Conservation (phyloP, 805 yeast genomes). For the Tetrapisispora arboricola region DNA sequence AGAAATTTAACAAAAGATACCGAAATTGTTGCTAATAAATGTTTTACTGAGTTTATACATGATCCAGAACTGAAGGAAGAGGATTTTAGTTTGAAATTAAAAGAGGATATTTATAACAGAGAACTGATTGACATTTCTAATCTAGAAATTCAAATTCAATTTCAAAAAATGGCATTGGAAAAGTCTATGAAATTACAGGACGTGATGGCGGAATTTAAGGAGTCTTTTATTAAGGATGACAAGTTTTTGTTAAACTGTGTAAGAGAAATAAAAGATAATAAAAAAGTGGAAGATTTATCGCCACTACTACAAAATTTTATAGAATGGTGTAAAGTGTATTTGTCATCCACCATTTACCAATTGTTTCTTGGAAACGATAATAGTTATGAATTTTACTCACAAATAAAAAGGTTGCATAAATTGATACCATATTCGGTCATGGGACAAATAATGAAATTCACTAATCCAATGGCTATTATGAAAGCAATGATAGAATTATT, state of each 20-base stretch:
- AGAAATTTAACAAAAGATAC: conserved; percentile 41
- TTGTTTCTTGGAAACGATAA: conserved; percentile 71
- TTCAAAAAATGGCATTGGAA: conserved; percentile 57
- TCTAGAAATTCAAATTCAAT: conserved; percentile 53
- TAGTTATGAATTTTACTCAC: conserved; percentile 64
- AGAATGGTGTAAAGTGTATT: conserved; percentile 73
- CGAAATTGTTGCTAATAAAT: conserved; percentile 43
- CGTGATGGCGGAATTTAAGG: conserved; percentile 51
- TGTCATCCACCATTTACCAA: conserved; percentile 78
- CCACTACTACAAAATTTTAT: conserved; percentile 59
- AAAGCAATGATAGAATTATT: conserved; percentile 72
- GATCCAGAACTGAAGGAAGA: conserved; percentile 20
- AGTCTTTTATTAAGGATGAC: conserved; percentile 38
- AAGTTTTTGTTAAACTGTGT: conserved; percentile 54
- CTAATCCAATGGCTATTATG: conserved; percentile 81
- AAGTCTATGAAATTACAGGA: conserved; percentile 45
- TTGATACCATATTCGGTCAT: conserved; percentile 73
- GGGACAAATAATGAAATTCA: conserved; percentile 64
- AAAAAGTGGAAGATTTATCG: conserved; percentile 46
- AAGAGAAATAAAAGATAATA: conserved; percentile 50
- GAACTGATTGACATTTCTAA: conserved; percentile 51
- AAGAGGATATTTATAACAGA: conserved; percentile 48
- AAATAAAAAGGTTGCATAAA: conserved; percentile 60
- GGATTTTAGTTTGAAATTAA: conserved; percentile 31
- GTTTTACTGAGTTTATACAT: conserved; percentile 43